Base-by-base conservation (phyloP, 108 stramenopile species). In the Schizochytrium sp. region DNA sequence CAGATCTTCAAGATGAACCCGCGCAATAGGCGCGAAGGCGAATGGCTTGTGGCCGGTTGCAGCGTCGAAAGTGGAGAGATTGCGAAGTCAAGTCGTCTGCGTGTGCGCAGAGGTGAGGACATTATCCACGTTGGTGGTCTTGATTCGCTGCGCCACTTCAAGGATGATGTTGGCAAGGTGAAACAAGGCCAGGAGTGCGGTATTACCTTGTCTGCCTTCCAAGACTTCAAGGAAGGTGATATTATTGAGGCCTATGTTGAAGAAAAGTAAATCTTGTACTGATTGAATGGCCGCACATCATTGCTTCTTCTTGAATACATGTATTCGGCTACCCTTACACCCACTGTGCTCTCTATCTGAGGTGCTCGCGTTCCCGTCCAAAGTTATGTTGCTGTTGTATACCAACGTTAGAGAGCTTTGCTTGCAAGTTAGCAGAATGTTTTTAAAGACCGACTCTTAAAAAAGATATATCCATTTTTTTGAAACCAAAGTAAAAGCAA, bases 41-140 rank as follows among this genome's bases (percentile, higher is more conserved):
- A 4, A 4, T 72, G 87, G 83, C 96, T 95, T 88, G 97, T 97
- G 91, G 98, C 97, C 28, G 98, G 98, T 72, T 97, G 97, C 89
- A 94, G 93, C 83, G 97, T 98, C 72, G 93, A 87, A 61, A 95
- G 97, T 88, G 98, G 98, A 50, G 92, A 93, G 76, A 93, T 99
- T 55, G 90, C 90, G 88, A 96, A 96, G 92, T 96, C 96, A 53
- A 95, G 93, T 87, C 96, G 96, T 83, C 96, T 97, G 61, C 96
- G 98, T 73, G 96, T 99, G 19, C 93, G 98, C 95, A 91, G 97
- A 46, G 97, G 97, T 57, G 97, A 97, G 92, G 97, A 96, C 88
- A 96, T 98, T 46, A 19, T 93, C 56, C 44, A 61, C 57, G 47
- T 56, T 40, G 19, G 45, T 3, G 87, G 89, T 46, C 92, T 97